A percentile compares a stretch with the other conserved stretches of the same genome.
Conservation (phyloP, 75 land plant genomes). For the Azolla pinnata region DNA sequence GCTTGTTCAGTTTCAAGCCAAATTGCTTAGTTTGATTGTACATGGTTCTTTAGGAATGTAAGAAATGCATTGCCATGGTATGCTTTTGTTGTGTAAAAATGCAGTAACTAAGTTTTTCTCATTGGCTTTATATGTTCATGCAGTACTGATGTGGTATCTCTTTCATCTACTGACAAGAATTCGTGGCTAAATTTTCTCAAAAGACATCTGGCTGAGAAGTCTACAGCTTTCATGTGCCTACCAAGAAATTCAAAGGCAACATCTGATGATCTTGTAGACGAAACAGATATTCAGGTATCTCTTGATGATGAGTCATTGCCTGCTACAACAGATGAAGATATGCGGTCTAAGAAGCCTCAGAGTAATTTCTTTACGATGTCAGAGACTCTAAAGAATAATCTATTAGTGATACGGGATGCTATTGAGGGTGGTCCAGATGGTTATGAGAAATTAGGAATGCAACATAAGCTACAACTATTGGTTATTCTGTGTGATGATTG, state of each 20-base stretch:
- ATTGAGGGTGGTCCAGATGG: constrained; percentile 23
- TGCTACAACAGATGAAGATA: too few species aligned
- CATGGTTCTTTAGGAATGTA: constrained; percentile 40
- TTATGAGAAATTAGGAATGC: constrained; percentile 34
- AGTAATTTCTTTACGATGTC: too few species aligned
- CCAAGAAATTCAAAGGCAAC: too few species aligned
- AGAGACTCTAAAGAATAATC: constrained; percentile 12
- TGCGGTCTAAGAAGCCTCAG: too few species aligned
- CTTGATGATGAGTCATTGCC: too few species aligned
- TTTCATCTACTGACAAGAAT: constrained; percentile 18
- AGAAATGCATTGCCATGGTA: too few species aligned
- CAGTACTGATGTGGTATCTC: constrained; percentile 12
- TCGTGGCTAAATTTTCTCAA: constrained; percentile 46
- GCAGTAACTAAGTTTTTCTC: too few species aligned
- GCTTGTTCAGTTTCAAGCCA: constrained; percentile 42
- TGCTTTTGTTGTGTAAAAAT: too few species aligned
- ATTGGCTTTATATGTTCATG: background rate
- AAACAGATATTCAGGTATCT: too few species aligned
- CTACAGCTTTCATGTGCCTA: constrained; percentile 4
- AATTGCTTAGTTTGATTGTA: constrained; percentile 29
- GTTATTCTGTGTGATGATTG: constrained; percentile 61
- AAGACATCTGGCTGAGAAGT: constrained; percentile 19
- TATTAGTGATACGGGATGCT: constrained; percentile 5
- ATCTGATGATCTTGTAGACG: too few species aligned
- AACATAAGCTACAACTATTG: constrained; percentile 47